Evolutionary conservation across 2,329 filamentous ascomycete genomes (phyloP).

Genomic region (Diaporthe sp.): DNA sequence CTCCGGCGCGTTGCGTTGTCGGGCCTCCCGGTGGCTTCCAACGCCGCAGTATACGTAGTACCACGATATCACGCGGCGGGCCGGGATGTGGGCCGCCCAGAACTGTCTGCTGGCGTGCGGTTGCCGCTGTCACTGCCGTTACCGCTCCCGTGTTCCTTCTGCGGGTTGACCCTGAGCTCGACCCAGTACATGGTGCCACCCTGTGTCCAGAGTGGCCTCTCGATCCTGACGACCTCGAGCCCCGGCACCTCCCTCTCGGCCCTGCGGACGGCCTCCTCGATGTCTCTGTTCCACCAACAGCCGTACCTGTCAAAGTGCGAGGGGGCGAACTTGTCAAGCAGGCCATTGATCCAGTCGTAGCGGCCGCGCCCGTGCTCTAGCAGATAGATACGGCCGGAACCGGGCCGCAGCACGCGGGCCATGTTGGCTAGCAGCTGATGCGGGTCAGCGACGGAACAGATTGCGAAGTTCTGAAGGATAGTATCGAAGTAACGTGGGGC

Average conservation of each 20-base stretch:
- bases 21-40: not conserved
- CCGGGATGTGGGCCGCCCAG: conserved; percentile 7
- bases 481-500: conserved; percentile 65
- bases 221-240: conserved; percentile 65
- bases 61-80: not conserved
- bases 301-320: conserved; percentile 69
- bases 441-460: conserved; percentile 71
- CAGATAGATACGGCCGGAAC: conserved; percentile 68
- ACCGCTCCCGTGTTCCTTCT: conserved; percentile 5
- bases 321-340: conserved; percentile 65
- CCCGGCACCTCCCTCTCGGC: conserved; percentile 60
- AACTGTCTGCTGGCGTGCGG: not conserved
- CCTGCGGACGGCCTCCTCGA: conserved; percentile 63
- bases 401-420: conserved; percentile 61
- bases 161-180: conserved; percentile 59
- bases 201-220: conserved; percentile 63
- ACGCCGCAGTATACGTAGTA: conserved; percentile 5
- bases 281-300: conserved; percentile 77
- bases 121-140: not conserved
- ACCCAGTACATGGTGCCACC: conserved; percentile 69
- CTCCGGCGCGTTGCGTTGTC: not conserved
- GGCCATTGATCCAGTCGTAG: conserved; percentile 64
- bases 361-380: conserved; percentile 71
- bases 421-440: conserved; percentile 63
- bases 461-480: conserved; percentile 71